phyloP scores from a whole-genome alignment of 306 rosid species.

The Quercus gilva region DNA sequence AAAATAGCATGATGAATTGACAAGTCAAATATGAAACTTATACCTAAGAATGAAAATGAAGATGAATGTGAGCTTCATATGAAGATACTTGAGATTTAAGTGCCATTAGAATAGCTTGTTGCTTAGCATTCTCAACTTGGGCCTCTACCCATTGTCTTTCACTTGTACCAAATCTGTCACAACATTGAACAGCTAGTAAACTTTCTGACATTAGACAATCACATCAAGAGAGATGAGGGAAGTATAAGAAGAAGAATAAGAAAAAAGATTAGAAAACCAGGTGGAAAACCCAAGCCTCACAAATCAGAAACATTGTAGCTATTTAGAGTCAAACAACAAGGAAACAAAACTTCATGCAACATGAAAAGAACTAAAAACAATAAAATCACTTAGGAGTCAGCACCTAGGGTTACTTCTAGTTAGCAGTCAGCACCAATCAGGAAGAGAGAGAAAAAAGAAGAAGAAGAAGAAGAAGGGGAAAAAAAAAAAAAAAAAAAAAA shows the following conservation, averaged over 20 bases:
- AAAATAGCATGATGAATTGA: slow-evolving; percentile 16
- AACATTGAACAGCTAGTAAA: slow-evolving; percentile 14
- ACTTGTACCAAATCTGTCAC: slow-evolving; percentile 90
- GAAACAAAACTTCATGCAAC: no score
- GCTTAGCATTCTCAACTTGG: slow-evolving; percentile 95
- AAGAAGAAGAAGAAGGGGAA: no score
- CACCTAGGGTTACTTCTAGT: no score
- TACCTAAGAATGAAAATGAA: slow-evolving; percentile 92
- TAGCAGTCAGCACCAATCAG: no score
- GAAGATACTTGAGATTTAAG: slow-evolving; percentile 87
- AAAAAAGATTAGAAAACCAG: not conserved
- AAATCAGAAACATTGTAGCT: not conserved
- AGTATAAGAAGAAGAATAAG: not conserved
- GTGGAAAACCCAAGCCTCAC: not conserved
- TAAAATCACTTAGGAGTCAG: no score
- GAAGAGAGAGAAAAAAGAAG: no score
- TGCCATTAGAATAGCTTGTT: slow-evolving; percentile 78
- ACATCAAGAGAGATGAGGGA: not conserved
- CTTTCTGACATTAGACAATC: not conserved
- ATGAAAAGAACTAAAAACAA: no score
- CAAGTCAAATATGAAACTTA: slow-evolving; percentile 12
- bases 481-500: no score
- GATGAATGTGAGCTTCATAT: slow-evolving; percentile 96
- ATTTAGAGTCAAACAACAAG: no score
- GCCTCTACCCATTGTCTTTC: slow-evolving; percentile 99